These are phyloP conservation scores for Exserohilum rostratum DNA, from an alignment of 2,329 filamentous ascomycete species.

Conservation along the genomic window DNA sequence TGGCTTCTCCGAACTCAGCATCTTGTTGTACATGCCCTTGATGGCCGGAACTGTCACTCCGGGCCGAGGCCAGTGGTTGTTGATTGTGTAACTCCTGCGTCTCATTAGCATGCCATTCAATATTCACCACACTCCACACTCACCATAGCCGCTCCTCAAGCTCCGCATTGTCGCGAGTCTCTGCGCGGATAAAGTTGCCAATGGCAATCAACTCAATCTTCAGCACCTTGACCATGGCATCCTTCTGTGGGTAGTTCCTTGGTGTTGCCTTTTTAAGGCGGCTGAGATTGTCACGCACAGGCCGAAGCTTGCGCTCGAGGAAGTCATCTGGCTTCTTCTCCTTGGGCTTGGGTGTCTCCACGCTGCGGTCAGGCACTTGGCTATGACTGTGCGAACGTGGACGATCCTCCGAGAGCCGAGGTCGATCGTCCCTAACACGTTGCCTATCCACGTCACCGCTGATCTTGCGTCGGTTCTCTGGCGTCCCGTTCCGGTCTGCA, in stretches of 20 bases:
- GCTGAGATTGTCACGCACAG: slow-evolving; percentile 65
- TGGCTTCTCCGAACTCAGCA: slow-evolving; percentile 42
- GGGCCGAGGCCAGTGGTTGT: slow-evolving; percentile 48
- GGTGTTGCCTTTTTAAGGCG: slow-evolving; percentile 66
- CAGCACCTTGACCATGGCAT: slow-evolving; percentile 66
- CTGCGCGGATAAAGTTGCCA: slow-evolving; percentile 65
- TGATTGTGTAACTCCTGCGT: slow-evolving; percentile 44
- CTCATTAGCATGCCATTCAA: slow-evolving; percentile 23
- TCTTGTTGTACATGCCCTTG: slow-evolving; percentile 48
- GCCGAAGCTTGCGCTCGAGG: slow-evolving; percentile 61
- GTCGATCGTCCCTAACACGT: slow-evolving; percentile 27
- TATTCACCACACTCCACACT: slow-evolving; percentile 23
- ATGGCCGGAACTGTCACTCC: slow-evolving; percentile 40
- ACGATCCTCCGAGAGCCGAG: slow-evolving; percentile 56
- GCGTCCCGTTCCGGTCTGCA: slow-evolving; percentile 48
- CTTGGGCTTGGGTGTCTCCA: slow-evolving; percentile 37
- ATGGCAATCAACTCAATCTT: slow-evolving; percentile 66
- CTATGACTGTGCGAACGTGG: slow-evolving; percentile 54
- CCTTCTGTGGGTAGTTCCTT: slow-evolving; percentile 66
- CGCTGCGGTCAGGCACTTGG: slow-evolving; percentile 47
- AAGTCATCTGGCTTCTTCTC: slow-evolving; percentile 53
- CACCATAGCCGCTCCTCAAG: slow-evolving; percentile 61
- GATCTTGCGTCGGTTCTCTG: slow-evolving; percentile 51
- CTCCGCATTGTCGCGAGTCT: slow-evolving; percentile 51
- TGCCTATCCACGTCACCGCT: slow-evolving; percentile 52